Evolutionary conservation across 2,329 filamentous ascomycete species (phyloP).

Genomic region (Colletotrichum trifolii): DNA sequence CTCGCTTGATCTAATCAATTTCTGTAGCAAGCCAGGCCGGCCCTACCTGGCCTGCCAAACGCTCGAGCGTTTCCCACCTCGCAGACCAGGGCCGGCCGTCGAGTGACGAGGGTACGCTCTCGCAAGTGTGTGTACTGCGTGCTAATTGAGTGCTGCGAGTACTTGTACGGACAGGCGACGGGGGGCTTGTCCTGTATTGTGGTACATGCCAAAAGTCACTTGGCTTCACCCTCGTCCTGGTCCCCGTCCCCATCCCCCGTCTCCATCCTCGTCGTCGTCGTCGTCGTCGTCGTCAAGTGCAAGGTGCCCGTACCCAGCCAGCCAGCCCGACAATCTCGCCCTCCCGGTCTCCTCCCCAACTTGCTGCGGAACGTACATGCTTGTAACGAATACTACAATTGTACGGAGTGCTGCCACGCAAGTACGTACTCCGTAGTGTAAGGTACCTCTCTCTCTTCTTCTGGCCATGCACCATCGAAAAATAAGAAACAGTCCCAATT

Average conservation of each 20-base stretch:
- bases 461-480: slow-evolving; percentile 30
- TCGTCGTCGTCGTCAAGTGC: too few relatives aligned
- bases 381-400: too few relatives aligned
- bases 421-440: slow-evolving; percentile 34
- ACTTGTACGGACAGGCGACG: slow-evolving; percentile 4
- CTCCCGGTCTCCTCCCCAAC: not conserved
- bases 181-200: not conserved
- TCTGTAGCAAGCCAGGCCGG: slow-evolving; percentile 39
- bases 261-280: not conserved
- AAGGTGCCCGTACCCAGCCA: not conserved
- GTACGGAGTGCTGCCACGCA: not conserved
- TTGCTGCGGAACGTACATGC: too few relatives aligned
- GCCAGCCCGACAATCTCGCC: not conserved
- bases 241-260: not conserved
- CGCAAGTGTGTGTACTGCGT: slow-evolving; percentile 6
- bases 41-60: slow-evolving; percentile 36
- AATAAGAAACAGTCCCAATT: slow-evolving; percentile 36
- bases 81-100: slow-evolving; percentile 23
- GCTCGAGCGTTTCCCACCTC: slow-evolving; percentile 37
- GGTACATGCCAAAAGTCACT: slow-evolving; percentile 40
- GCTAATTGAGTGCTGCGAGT: not conserved
- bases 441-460: slow-evolving; percentile 36
- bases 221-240: slow-evolving; percentile 13
- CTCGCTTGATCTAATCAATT: slow-evolving; percentile 42
- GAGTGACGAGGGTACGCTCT: slow-evolving; percentile 6